Evolutionary conservation across 306 rosid genomes (phyloP).

Genomic region (Lagenaria siceraria): DNA sequence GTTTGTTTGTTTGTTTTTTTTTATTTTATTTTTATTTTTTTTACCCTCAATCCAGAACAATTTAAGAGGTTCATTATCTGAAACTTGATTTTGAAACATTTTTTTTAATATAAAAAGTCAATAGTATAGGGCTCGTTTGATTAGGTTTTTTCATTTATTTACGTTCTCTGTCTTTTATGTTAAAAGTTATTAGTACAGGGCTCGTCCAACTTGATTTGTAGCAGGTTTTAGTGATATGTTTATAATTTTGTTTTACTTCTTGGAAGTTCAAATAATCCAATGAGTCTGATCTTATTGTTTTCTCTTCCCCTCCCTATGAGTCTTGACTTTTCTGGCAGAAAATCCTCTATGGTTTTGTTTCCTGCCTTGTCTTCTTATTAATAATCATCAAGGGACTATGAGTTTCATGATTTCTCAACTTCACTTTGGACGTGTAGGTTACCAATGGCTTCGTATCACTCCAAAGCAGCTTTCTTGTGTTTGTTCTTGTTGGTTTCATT

Average conservation of each 20-base stretch:
- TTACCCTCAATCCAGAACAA: background rate
- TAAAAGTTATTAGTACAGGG: background rate
- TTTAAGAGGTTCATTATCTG: background rate
- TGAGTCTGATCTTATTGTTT: background rate
- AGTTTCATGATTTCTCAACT: background rate
- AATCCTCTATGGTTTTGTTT: background rate
- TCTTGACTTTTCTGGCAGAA: background rate
- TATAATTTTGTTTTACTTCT: background rate
- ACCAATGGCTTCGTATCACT: background rate
- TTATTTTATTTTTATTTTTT: too few relatives aligned
- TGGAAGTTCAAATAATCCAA: background rate
- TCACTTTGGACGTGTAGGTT: background rate
- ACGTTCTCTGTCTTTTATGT: background rate
- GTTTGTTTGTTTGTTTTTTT: background rate
- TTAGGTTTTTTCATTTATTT: background rate
- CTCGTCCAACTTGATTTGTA: background rate
- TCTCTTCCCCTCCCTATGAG: background rate
- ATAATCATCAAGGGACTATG: background rate
- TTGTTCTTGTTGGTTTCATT: background rate
- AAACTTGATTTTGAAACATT: background rate
- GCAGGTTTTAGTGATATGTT: background rate
- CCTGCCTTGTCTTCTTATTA: background rate
- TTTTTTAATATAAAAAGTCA: background rate
- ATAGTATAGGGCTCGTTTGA: background rate
- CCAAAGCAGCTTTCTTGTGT: background rate